Evolutionary conservation across 78 protist genomes (phyloP).

Genomic region (Dictyostelium capitatum): DNA sequence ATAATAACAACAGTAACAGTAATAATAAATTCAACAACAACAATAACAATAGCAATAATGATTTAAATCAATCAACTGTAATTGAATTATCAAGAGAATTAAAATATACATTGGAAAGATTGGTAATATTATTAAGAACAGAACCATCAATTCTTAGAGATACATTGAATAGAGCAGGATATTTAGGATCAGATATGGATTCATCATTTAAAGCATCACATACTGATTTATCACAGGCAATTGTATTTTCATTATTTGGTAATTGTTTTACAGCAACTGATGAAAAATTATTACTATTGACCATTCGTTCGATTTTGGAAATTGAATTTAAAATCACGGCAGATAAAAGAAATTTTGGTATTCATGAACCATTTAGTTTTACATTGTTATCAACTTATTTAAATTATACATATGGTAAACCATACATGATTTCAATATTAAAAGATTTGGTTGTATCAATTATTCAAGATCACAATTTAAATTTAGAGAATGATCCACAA

Average conservation of each 20-base stretch:
- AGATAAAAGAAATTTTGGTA: constrained; percentile 49
- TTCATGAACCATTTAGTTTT: constrained; percentile 64
- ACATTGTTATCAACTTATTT: constrained; percentile 57
- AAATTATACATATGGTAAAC: constrained; percentile 71
- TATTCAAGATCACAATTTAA: constrained; percentile 71
- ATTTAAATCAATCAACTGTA: constrained; percentile 15
- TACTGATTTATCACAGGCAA: constrained; percentile 53
- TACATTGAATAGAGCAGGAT: constrained; percentile 54
- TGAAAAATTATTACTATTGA: constrained; percentile 24
- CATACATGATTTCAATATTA: constrained; percentile 46
- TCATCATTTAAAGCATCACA: constrained; percentile 37
- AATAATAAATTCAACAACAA: too few relatives aligned
- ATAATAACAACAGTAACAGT: background rate
- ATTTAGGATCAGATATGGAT: constrained; percentile 46
- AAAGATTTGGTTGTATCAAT: constrained; percentile 63
- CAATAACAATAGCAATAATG: background rate
- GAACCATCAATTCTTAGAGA: constrained; percentile 65
- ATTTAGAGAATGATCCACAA: constrained; percentile 66
- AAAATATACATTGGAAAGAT: constrained; percentile 51
- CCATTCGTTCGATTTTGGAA: constrained; percentile 39
- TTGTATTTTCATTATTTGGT: constrained; percentile 72
- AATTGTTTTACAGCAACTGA: constrained; percentile 69
- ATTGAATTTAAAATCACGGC: constrained; percentile 10
- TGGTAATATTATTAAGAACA: constrained; percentile 38
- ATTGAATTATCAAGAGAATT: constrained; percentile 46